Base-by-base conservation (phyloP, 495 filamentous ascomycete species). In the Zalerion maritima region DNA sequence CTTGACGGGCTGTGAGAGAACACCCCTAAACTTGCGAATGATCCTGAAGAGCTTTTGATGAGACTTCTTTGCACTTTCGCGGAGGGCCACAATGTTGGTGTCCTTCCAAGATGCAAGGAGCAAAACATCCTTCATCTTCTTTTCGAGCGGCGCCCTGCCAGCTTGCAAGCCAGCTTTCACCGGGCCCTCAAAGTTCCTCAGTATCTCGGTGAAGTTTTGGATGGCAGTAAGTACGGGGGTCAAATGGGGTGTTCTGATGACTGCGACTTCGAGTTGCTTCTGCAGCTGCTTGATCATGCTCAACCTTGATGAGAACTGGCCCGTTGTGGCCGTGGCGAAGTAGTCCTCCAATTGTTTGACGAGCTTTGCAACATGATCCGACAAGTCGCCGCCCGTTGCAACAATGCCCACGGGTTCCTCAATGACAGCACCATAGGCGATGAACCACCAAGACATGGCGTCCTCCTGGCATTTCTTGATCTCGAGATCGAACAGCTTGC, bases 51-150 rank as follows among this genome's bases (percentile, higher is more conserved):
- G 62, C 47, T 91, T 94, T 39, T 78, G 70, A 47, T 96, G 91
- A 5, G 87, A 94, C 32, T 78, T 73, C 45, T 75, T 71, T 2
- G 89, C 82, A 50, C 85, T 94, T 35, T 93, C 85, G 43, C 71
- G 64, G 21, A 99, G 55, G 5, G 82, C 78, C 31, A 78, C 72
- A 29, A 99, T 87, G 38, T 93, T 96, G 14, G 78, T 93, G 41
- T 96, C 91, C 45, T 91, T 89, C 91, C 91, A 96, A 46, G 81
- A 92, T 2, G 83, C 81, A 33, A 96, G 53, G 18, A 86, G 65
- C 13, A 96, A 64, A 17, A 94, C 75, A 37, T 93, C 79, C 40
- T 78, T 81, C 62, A 96, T 78, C 26, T 81, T 67, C 46, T 82
- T 91, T 46, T 94, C 85, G 6, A 93, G 58, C 3, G 64, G 57